Evolutionary conservation across 1,139 yeast species (phyloP), one percentile per base, ranked within the genome.

Genomic region (Geotrichum restrictum): DNA sequence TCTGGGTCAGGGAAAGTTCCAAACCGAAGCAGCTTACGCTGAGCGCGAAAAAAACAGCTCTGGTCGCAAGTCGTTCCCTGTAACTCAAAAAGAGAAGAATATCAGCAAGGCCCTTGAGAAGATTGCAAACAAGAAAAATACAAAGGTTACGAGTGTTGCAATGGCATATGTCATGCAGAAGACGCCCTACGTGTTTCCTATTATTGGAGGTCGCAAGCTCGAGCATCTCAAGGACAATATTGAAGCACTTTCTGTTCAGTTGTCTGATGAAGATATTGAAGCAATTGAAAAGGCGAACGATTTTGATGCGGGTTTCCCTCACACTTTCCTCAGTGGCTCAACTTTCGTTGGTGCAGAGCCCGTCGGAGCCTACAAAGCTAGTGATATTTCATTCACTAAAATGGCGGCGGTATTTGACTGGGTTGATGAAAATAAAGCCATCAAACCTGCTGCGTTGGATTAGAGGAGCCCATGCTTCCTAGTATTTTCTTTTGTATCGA

Each of bases 261-360:
- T 34, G 37, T n/a, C 37, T 34, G 18, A 11, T n/a, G 37, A n/a
- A 16, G 37, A 34, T 10, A 34, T 34, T 34, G 18, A 34, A 16
- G 37, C 10, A 16, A 34, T 34, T 34, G 37, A 34, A 16, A 5
- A n/a, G 10, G 37, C 16, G 7, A n/a, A 10, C 18, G 19, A n/a
- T 8, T 34, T n/a, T n/a, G 3, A 11, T n/a, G 16, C 37, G 7
- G 37, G 37, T 7, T 34, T 34, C n/a, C 37, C 37, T 34, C 37
- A 34, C n/a, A 34, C 37, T 34, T 34, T 34, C 37, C 37, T 34
- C 37, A 34, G 37, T 34, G 37, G 37, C 18, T 5, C 37, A 34
- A 3, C 18, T 5, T 13, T 34, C 3, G n/a, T 11, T 11, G 37
- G 18, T 34, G 37, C 8, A n/a, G n/a, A 13, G 14, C 37, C 14